Conservation (phyloP, 2,329 filamentous ascomycete genomes). For the Conoideocrella luteorostrata region DNA sequence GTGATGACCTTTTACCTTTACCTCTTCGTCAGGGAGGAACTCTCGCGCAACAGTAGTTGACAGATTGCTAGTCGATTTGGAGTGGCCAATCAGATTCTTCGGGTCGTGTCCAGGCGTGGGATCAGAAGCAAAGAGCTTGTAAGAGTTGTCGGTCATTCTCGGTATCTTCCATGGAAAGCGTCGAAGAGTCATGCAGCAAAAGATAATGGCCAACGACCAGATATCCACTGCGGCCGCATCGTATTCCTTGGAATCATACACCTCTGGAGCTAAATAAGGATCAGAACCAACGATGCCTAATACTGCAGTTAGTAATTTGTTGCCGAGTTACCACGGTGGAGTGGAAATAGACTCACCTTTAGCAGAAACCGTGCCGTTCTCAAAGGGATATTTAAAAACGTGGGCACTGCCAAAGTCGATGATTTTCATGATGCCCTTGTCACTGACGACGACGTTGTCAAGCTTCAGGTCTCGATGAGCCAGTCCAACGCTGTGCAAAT, state of each 20-base stretch:
- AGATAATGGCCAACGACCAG: conserved; percentile 97
- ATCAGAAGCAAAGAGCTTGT: conserved; percentile 81
- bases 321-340: too few species aligned
- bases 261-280: conserved; percentile 92
- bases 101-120: conserved; percentile 69
- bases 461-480: conserved; percentile 93
- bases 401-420: conserved; percentile 98
- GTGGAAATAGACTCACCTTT: conserved; percentile 28
- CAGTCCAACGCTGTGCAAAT: conserved; percentile 89
- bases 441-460: conserved; percentile 96
- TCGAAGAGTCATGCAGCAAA: conserved; percentile 95
- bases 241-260: conserved; percentile 90
- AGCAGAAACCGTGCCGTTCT: conserved; percentile 52
- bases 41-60: conserved; percentile 33
- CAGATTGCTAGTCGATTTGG: conserved; percentile 38
- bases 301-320: too few species aligned
- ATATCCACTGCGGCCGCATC: conserved; percentile 92
- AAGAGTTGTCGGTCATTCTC: conserved; percentile 85
- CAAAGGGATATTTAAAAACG: conserved; percentile 95
- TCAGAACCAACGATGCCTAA: conserved; percentile 73
- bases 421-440: conserved; percentile 96
- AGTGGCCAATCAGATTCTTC: conserved; percentile 41
- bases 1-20: conserved; percentile 19
- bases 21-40: conserved; percentile 28
- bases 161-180: conserved; percentile 97